Evolutionary conservation across 345 rosid genomes (phyloP), one percentile per base, ranked within the genome.

Genomic region (Moricandia moricandioides): DNA sequence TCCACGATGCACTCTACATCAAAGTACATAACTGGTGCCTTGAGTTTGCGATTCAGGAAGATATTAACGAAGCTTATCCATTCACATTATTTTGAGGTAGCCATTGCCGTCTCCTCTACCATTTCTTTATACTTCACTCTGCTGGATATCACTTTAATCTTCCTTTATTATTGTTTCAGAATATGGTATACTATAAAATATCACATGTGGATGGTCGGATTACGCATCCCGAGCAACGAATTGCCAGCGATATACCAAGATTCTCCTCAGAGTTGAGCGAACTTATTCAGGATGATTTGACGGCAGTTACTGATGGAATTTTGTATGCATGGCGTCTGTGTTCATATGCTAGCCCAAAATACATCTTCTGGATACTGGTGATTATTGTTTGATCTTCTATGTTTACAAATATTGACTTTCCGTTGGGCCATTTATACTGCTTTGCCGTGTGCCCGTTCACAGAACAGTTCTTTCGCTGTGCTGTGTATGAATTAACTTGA

Each of bases 321-420:
- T 87, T 96, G 57, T 96, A 96, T 77, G 88, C 98, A 33, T 96
- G 98, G 98, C 91, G 96, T 69, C 83, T 96, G 8, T 91, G 98
- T 76, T 92, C 99, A 70, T 96, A 96, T 80, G 88, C 98, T 56
- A 92, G 99, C 82, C 99, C 99, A 17, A 96, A 92, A 86, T 96
- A 96, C 77, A 78, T 96, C 54, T 82, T 95, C 68, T 90, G 97
- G 96, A 92, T 96, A 73, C 70, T 91, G 99, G 99, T 96, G 86
- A 80, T 34, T 80, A 69, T 73, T 56, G 47, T 47, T 68, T 69
- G 21, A 47, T 29, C 39, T 30, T 63, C 24, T 57, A 17, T 45
- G 8, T 35, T 30, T 61, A 27, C 51, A 67, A 39, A 6, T 17
- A 27, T 21, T 78, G 57, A 40, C 49, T 67, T 56, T 43, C 11